Evolutionary conservation across 176 grass and related monocot genomes (phyloP).

Genomic region (Eragrostis curvula): DNA sequence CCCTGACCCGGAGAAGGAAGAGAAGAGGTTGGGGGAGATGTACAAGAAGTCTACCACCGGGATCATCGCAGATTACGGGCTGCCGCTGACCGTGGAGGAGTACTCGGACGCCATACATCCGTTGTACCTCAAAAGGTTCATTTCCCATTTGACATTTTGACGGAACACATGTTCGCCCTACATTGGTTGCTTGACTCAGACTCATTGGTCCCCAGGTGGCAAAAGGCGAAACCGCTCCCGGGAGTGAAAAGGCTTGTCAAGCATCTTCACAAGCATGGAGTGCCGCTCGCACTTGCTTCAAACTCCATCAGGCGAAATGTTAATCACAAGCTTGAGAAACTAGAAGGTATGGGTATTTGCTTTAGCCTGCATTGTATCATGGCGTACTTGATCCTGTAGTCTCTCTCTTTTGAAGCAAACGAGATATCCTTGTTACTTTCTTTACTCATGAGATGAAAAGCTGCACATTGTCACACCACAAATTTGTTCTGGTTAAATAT

Average conservation of each 20-base stretch:
- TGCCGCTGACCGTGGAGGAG: constrained; percentile 68
- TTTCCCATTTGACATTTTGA: neutral
- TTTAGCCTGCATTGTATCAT: constrained; percentile 1
- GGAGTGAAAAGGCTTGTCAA: constrained; percentile 75
- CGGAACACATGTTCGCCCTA: neutral
- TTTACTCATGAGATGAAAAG: neutral
- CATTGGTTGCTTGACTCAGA: neutral
- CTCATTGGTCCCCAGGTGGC: constrained; percentile 59
- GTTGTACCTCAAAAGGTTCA: constrained; percentile 68
- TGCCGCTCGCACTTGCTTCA: constrained; percentile 83
- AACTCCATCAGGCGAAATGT: constrained; percentile 84
- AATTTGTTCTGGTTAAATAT: neutral
- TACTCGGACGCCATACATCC: constrained; percentile 76
- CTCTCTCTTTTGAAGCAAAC: neutral
- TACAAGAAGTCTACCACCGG: constrained; percentile 64
- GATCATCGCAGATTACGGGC: constrained; percentile 75
- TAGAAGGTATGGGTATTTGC: constrained; percentile 53
- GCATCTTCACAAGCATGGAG: constrained; percentile 72
- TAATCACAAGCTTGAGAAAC: constrained; percentile 59
- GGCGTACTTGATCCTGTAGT: neutral
- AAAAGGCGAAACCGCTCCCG: constrained; percentile 65
- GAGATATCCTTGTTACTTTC: neutral
- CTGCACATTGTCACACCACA: neutral
- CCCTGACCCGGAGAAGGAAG: constrained; percentile 63
- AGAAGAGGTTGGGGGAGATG: constrained; percentile 77